phyloP scores from a whole-genome alignment of 495 filamentous ascomycete species.

The Podospora didyma region DNA sequence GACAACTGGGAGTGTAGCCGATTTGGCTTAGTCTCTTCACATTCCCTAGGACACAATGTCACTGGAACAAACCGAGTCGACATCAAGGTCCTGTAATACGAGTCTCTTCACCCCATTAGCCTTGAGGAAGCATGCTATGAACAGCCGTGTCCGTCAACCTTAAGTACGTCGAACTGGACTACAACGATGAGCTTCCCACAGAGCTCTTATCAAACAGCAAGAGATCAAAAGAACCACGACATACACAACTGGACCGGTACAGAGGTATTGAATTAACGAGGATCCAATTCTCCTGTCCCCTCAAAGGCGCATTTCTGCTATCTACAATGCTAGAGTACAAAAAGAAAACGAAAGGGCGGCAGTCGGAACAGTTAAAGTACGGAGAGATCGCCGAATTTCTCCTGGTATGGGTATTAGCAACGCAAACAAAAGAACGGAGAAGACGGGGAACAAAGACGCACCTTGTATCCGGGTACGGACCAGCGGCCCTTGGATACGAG shows the following conservation, averaged over 20 bases:
- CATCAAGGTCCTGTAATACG: too few relatives aligned
- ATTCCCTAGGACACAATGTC: too few relatives aligned
- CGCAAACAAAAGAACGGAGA: background rate
- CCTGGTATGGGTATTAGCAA: constrained; percentile 47
- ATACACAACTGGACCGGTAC: background rate
- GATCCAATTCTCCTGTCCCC: constrained; percentile 28
- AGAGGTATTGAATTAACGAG: constrained; percentile 7
- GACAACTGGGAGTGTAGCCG: too few relatives aligned
- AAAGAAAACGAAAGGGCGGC: constrained; percentile 38
- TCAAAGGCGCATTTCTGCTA: constrained; percentile 33
- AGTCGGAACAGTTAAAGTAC: constrained; percentile 62
- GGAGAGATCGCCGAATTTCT: constrained; percentile 97
- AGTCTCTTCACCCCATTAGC: too few relatives aligned
- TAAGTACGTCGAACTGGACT: too few relatives aligned
- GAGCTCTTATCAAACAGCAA: too few relatives aligned
- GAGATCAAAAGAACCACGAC: too few relatives aligned
- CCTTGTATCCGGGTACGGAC: constrained; percentile 98
- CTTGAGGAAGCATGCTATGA: too few relatives aligned
- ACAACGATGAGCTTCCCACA: too few relatives aligned
- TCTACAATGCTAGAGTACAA: constrained; percentile 59
- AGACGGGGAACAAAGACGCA: constrained; percentile 35
- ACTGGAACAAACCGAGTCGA: too few relatives aligned
- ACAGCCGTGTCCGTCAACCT: too few relatives aligned
- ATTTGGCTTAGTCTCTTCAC: too few relatives aligned
- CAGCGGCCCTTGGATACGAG: constrained; percentile 96